Conservation (phyloP, 148 eudicot genomes). For the Cornus florida region DNA sequence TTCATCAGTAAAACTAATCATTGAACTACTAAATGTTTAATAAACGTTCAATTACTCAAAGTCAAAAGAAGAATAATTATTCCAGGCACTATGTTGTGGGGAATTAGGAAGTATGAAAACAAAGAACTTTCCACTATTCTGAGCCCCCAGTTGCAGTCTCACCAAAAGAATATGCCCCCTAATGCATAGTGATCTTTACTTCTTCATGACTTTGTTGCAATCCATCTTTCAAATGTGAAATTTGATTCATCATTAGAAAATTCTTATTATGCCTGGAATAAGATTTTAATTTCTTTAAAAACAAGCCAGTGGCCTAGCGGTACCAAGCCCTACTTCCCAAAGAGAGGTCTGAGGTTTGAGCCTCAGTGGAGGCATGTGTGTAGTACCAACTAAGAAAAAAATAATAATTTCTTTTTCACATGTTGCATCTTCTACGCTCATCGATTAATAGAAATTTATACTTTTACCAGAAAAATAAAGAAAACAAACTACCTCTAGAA, state of each 20-base stretch:
- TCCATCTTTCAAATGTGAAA: not conserved
- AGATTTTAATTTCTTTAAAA: too few species aligned
- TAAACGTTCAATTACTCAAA: not conserved
- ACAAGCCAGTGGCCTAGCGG: too few species aligned
- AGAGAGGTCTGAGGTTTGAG: too few species aligned
- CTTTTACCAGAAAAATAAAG: not conserved
- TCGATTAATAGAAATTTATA: too few species aligned
- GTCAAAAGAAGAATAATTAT: not conserved
- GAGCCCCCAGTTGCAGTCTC: too few species aligned
- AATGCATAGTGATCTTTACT: not conserved
- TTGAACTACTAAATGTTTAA: not conserved
- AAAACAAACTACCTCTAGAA: constrained; percentile 21
- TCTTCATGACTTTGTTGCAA: not conserved
- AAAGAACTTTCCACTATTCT: not conserved
- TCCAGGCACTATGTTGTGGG: not conserved
- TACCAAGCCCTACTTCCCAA: too few species aligned
- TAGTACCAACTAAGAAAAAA: too few species aligned
- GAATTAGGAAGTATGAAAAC: not conserved
- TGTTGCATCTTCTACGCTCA: not conserved
- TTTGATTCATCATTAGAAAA: not conserved
- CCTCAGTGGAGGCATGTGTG: too few species aligned
- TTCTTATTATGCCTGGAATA: too few species aligned
- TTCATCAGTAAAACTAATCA: not conserved
- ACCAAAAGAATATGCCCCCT: not conserved
- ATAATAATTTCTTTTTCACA: too few species aligned